Conservation (phyloP, 257 asterid genomes). For the Oldenlandia corymbosa region DNA sequence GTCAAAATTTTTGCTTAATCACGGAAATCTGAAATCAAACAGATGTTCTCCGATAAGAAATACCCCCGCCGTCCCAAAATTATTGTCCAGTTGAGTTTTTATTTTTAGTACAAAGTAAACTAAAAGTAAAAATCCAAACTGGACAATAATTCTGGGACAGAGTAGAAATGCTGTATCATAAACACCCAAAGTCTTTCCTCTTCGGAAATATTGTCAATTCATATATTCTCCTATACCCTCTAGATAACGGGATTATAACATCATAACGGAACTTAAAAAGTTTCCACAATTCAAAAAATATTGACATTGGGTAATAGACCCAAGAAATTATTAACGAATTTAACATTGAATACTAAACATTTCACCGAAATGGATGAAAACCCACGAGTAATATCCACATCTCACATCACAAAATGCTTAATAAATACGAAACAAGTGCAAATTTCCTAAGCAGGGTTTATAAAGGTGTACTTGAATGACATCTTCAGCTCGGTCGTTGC, state of each 20-base stretch:
- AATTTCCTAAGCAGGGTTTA: conserved; percentile 11
- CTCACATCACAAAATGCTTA: neutral
- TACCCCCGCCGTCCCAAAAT: too few relatives aligned
- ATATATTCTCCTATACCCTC: neutral
- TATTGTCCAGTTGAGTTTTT: too few relatives aligned
- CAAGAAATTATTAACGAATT: neutral
- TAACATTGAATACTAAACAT: neutral
- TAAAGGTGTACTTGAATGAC: conserved; percentile 54
- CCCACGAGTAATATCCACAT: neutral
- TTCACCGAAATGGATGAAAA: neutral
- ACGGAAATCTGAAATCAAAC: too few relatives aligned
- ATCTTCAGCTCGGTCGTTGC: conserved; percentile 97
- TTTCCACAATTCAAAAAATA: neutral
- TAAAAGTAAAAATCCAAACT: too few relatives aligned
- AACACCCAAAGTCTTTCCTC: neutral
- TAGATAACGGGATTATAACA: neutral
- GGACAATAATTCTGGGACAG: too few relatives aligned
- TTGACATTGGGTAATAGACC: too few relatives aligned
- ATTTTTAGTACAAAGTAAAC: too few relatives aligned
- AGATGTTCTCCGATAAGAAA: neutral
- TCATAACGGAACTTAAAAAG: neutral
- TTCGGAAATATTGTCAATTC: neutral
- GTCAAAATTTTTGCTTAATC: neutral
- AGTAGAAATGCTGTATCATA: too few relatives aligned
- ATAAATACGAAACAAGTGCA: neutral